These are phyloP conservation scores for Cyclotella cryptica DNA, from an alignment of 108 stramenopile genomes.

Conservation along the genomic window DNA sequence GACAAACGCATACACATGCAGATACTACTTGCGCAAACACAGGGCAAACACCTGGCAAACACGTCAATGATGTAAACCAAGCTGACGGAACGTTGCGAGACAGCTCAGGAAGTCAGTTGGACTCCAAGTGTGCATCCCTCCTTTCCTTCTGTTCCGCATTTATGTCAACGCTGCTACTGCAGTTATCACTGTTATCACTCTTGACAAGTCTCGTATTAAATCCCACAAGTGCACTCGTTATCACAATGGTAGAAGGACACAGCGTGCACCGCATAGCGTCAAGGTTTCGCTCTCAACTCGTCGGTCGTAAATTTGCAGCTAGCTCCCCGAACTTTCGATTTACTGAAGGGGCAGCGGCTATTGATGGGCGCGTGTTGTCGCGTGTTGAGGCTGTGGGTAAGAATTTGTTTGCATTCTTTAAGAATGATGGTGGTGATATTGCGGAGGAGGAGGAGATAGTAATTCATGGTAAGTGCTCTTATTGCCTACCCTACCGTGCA, in stretches of 20 bases:
- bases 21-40: too few relatives aligned
- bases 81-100: too few relatives aligned
- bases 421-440: constrained; percentile 23
- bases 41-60: too few relatives aligned
- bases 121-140: too few relatives aligned
- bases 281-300: constrained; percentile 57
- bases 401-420: constrained; percentile 80
- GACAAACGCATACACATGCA: too few relatives aligned
- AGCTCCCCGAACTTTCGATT: constrained; percentile 74
- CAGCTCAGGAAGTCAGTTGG: too few relatives aligned
- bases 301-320: constrained; percentile 65
- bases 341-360: constrained; percentile 59
- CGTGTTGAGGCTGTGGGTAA: constrained; percentile 82
- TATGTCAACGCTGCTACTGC: too few relatives aligned
- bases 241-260: constrained; percentile 77
- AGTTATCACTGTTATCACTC: background rate
- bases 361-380: constrained; percentile 60
- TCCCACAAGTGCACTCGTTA: background rate
- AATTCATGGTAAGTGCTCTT: background rate
- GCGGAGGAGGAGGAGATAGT: background rate
- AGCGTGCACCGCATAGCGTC: constrained; percentile 74
- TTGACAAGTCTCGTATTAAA: background rate
- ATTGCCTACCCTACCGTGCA: too few relatives aligned
- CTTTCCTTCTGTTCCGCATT: too few relatives aligned
- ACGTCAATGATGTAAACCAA: too few relatives aligned